Base-by-base conservation (phyloP, 2,329 filamentous ascomycete genomes). In the Anisogramma anomala region DNA sequence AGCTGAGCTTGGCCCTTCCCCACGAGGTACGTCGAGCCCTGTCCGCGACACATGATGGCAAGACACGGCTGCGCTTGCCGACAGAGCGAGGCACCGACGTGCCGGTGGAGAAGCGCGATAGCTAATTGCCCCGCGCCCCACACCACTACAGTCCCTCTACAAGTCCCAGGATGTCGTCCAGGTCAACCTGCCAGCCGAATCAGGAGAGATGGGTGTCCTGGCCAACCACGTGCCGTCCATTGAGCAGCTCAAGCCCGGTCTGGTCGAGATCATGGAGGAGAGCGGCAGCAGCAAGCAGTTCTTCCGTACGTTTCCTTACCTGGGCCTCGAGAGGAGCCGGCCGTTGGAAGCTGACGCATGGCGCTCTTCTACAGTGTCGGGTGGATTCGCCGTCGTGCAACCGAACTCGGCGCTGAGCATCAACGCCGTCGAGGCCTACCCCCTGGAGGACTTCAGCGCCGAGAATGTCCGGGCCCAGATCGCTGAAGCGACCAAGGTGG, bases 201-300 rank as follows among this genome's bases (percentile, higher is more conserved):
- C 88, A 49, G 91, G 91, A 64, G 91, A 96, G 58, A 98, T 98
- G 91, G 91, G 91, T 83, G 82, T 98, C 58, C 83, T 98, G 62
- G 91, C 91, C 64, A 93, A 91, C 76, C 91, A 98, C 78, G 91
- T 98, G 58, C 88, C 91, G 52, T 87, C 88, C 49, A 96, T 98
- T 61, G 91, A 98, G 76, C 91, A 98, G 75, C 76, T 98, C 67
- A 94, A 93, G 78, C 88, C 91, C 48, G 91, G 91, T 59, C 70
- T 96, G 54, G 76, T 98, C 54, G 89, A 96, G 74, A 75, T 98
- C 60, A 78, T 96, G 54, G 89, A 96, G 74, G 91, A 98, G 77
- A 77, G 70, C 60, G 84, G 86, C 60, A 73, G 72, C 61, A 71
- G 64, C 83, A 98, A 98, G 79, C 85, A 93, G 69, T 98, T 91